Conservation (phyloP, 305 asterid genomes). For the Plantago coronopus region DNA sequence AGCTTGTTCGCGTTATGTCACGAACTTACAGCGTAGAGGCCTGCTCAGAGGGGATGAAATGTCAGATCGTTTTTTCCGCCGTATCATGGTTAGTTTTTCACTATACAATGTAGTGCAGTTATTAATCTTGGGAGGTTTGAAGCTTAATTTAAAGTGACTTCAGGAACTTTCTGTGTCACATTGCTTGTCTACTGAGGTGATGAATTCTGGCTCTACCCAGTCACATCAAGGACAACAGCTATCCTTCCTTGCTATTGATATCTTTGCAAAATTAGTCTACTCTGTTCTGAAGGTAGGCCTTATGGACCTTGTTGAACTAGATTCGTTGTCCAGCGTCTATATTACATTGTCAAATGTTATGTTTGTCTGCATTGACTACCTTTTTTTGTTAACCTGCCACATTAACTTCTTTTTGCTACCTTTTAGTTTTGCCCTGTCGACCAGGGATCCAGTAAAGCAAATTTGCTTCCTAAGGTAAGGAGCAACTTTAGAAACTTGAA, state of each 20-base stretch:
- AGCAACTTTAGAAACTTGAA: constrained; percentile 11
- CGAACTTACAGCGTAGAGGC: constrained; percentile 70
- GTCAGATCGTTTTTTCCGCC: constrained; percentile 79
- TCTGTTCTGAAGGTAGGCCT: constrained; percentile 78
- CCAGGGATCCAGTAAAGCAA: constrained; percentile 65
- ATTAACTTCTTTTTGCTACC: constrained; percentile 25
- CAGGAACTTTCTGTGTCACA: constrained; percentile 91
- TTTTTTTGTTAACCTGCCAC: constrained; percentile 9
- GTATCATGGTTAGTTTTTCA: constrained; percentile 53
- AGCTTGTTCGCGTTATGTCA: constrained; percentile 62
- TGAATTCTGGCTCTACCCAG: constrained; percentile 59
- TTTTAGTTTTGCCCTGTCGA: constrained; percentile 75
- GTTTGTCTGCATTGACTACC: background rate
- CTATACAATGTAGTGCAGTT: background rate
- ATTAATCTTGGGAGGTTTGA: constrained; percentile 8
- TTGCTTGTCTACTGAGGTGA: constrained; percentile 75
- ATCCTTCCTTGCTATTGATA: constrained; percentile 95
- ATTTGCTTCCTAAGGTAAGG: constrained; percentile 79
- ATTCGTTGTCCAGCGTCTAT: constrained; percentile 2
- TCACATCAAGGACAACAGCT: constrained; percentile 69
- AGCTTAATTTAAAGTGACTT: constrained; percentile 14
- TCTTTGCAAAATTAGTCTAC: constrained; percentile 74
- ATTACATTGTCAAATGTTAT: too few relatives aligned
- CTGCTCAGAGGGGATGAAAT: constrained; percentile 89
- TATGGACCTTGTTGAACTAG: constrained; percentile 10